Percentiles rank a stretch among this genome's conserved stretches.
Conservation (phyloP, 352 stramenopile genomes). For the Aphanomyces invadans region DNA sequence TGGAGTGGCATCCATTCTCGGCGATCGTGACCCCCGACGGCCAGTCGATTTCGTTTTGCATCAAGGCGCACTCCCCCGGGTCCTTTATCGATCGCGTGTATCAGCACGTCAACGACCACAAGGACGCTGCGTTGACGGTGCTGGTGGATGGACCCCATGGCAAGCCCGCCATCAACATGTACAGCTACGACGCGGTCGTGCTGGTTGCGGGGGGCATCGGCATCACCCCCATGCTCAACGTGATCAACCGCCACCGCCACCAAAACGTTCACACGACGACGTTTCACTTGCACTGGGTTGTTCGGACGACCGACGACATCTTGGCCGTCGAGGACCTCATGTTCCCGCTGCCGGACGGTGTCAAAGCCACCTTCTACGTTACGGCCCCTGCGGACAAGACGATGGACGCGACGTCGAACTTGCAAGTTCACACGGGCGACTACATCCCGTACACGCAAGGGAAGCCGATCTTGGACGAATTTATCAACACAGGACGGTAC, state of each 20-base stretch:
- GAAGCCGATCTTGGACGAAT: constrained; percentile 51
- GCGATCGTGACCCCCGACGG: constrained; percentile 64
- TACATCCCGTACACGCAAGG: constrained; percentile 45
- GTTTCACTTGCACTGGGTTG: constrained; percentile 13
- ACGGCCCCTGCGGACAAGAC: no score
- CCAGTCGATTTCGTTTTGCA: constrained; percentile 69
- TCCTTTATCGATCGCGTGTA: constrained; percentile 38
- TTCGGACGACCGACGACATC: not conserved
- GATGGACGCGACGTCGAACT: constrained; percentile 27
- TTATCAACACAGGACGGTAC: constrained; percentile 64
- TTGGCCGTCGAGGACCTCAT: constrained; percentile 40
- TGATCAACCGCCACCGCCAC: constrained; percentile 58
- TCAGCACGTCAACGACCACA: constrained; percentile 34
- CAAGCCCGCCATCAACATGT: constrained; percentile 47
- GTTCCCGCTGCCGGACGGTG: constrained; percentile 38
- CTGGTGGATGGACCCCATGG: constrained; percentile 62
- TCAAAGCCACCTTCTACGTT: constrained; percentile 10
- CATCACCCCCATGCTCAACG: constrained; percentile 65
- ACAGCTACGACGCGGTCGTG: constrained; percentile 58
- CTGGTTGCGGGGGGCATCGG: constrained; percentile 62
- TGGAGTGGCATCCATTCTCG: constrained; percentile 77
- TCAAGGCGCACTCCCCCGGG: constrained; percentile 30
- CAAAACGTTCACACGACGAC: constrained; percentile 26
- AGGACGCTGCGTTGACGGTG: constrained; percentile 33
- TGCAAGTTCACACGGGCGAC: constrained; percentile 48